Base-by-base conservation (phyloP, 768 basidiomycete species). In the Leucocoprinus leucothites region DNA sequence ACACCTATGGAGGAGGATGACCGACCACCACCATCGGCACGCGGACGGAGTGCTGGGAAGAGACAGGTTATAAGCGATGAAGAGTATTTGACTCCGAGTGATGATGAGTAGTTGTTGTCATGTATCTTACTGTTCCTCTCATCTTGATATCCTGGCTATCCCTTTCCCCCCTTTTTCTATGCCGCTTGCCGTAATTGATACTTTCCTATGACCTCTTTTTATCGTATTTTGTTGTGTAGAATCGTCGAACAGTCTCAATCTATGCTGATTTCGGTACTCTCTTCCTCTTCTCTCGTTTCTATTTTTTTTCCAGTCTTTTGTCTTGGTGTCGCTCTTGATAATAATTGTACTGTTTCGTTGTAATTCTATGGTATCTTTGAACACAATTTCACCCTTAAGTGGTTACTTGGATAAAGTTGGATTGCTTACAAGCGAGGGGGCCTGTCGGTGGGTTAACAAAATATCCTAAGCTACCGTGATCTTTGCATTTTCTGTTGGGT, bases 1-100 rank as follows among this genome's bases (percentile, higher is more conserved):
- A 89, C 87, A 5, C 87, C 87, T 1, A 87, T 91, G 86, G 89
- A 90, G 44, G 89, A 91, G 58, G 89, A 91, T 57, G 86, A 87
- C 44, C 81, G 84, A 42, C 82, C 80, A 25, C 77, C 81, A 9
- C 79, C 77, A 3, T 38, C 38, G 16, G 68, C 68, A 3, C 70
- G 82, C 14, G 80, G 85, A 35, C 71, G 80, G 54, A 86, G 84
- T 65, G 72, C 76, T 18, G 82, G 81, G 26, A 77, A 88, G 58
- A 89, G 84, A 66, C 86, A 87, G 69, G 79, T 91, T 48, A 72
- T 90, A 69, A 90, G 88, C 60, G 89, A 91, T 50, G 79, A 81
- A 54, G 81, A 83, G 65, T 85, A 85, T 65, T 71, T 89, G 64
- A 88, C 88, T 19, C 85, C 84, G 24, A 88, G 85, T 59, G 89